Evolutionary conservation across 768 basidiomycete species (phyloP).

Genomic region (Lentinus tigrinus): DNA sequence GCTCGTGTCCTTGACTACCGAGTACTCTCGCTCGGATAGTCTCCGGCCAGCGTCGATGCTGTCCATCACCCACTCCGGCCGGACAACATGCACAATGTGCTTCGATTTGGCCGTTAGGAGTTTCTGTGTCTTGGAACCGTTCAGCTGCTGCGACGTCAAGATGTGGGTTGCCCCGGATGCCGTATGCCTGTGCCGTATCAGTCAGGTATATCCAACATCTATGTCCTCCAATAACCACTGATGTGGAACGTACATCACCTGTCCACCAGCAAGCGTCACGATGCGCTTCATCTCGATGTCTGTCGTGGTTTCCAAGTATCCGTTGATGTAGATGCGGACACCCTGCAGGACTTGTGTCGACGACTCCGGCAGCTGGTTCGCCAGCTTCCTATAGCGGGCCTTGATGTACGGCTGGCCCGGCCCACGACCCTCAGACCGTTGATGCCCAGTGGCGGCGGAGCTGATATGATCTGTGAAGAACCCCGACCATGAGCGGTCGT

Average conservation of each 20-base stretch:
- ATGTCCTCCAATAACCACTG: not conserved
- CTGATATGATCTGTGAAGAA: slow-evolving; percentile 51
- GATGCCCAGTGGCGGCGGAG: slow-evolving; percentile 52
- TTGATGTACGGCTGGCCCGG: slow-evolving; percentile 21
- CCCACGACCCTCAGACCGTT: slow-evolving; percentile 27
- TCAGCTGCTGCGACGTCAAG: slow-evolving; percentile 69
- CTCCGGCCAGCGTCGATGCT: slow-evolving; percentile 61
- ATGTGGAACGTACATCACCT: slow-evolving; percentile 45
- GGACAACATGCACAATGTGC: slow-evolving; percentile 59
- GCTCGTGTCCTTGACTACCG: slow-evolving; percentile 41
- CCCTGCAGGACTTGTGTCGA: slow-evolving; percentile 28
- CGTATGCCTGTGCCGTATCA: slow-evolving; percentile 39
- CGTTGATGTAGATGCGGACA: slow-evolving; percentile 67
- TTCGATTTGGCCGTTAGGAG: slow-evolving; percentile 51
- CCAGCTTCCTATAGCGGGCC: slow-evolving; percentile 26
- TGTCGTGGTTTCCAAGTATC: slow-evolving; percentile 68
- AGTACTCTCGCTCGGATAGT: slow-evolving; percentile 59
- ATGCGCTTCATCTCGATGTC: slow-evolving; percentile 78
- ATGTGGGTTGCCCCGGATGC: slow-evolving; percentile 76
- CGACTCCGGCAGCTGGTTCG: slow-evolving; percentile 24
- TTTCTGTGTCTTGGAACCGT: slow-evolving; percentile 69
- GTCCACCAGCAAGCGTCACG: slow-evolving; percentile 66
- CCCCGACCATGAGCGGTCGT: not conserved
- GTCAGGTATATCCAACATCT: slow-evolving; percentile 19
- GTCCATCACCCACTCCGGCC: slow-evolving; percentile 74